Percentiles rank a stretch among this genome's conserved stretches.
Evolutionary conservation across 2,329 filamentous ascomycete species (phyloP).

Genomic region (Penicillium sp.): DNA sequence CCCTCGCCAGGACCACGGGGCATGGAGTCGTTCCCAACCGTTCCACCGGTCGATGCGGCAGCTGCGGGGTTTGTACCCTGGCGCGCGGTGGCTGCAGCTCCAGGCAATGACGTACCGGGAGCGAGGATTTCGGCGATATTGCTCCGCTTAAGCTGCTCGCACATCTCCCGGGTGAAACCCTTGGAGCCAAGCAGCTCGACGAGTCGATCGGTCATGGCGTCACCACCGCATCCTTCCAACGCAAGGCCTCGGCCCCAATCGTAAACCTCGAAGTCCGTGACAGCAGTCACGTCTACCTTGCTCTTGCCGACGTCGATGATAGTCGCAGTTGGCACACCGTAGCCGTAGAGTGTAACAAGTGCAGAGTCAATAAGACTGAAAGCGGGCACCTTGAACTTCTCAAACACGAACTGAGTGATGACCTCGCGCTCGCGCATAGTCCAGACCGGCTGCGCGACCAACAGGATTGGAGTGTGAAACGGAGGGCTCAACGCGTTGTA

Average conservation of each 20-base stretch:
- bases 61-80: slow-evolving; percentile 56
- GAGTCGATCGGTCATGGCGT: slow-evolving; percentile 78
- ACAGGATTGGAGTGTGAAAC: slow-evolving; percentile 90
- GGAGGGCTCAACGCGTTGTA: slow-evolving; percentile 86
- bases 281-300: slow-evolving; percentile 90
- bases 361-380: slow-evolving; percentile 90
- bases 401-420: slow-evolving; percentile 92
- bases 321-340: slow-evolving; percentile 78
- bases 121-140: slow-evolving; percentile 64
- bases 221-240: slow-evolving; percentile 73
- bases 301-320: slow-evolving; percentile 88
- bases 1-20: slow-evolving; percentile 58
- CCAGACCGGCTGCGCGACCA: slow-evolving; percentile 90
- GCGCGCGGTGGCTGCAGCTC: slow-evolving; percentile 44
- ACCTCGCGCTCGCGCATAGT: slow-evolving; percentile 82
- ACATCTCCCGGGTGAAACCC: slow-evolving; percentile 63
- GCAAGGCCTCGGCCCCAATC: slow-evolving; percentile 65
- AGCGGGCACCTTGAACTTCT: slow-evolving; percentile 92
- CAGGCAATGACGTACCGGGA: slow-evolving; percentile 56
- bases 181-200: slow-evolving; percentile 63
- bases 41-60: slow-evolving; percentile 58
- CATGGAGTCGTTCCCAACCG: slow-evolving; percentile 43
- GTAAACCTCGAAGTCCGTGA: slow-evolving; percentile 79
- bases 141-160: slow-evolving; percentile 66
- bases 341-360: slow-evolving; percentile 77